Evolutionary conservation across 2,329 filamentous ascomycete species (phyloP).

Genomic region (Colletotrichum cordylinicola): DNA sequence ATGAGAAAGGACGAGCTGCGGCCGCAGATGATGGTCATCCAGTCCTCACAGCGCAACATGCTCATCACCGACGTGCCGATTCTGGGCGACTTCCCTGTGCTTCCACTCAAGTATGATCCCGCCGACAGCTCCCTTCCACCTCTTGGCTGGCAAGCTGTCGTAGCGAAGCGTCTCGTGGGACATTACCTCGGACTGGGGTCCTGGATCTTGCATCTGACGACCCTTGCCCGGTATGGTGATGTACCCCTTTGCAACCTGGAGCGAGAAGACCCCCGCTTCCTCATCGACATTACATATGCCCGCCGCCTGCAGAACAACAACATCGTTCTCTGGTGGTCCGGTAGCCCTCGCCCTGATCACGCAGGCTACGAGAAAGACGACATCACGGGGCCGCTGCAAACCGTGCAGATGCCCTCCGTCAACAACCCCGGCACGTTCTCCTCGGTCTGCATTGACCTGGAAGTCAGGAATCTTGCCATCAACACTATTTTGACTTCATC

Average conservation of each 20-base stretch:
- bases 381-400: slow-evolving; percentile 81
- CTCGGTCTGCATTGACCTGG: slow-evolving; percentile 94
- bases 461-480: slow-evolving; percentile 92
- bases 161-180: slow-evolving; percentile 83
- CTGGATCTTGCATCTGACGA: slow-evolving; percentile 88
- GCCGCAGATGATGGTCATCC: slow-evolving; percentile 85
- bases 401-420: slow-evolving; percentile 87
- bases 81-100: slow-evolving; percentile 81
- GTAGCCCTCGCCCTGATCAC: slow-evolving; percentile 86
- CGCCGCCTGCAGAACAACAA: slow-evolving; percentile 88
- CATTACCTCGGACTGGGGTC: slow-evolving; percentile 93
- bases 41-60: slow-evolving; percentile 83
- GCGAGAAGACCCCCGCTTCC: slow-evolving; percentile 88
- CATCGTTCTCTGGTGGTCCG: slow-evolving; percentile 97
- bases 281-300: slow-evolving; percentile 96
- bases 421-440: slow-evolving; percentile 95
- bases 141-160: slow-evolving; percentile 90
- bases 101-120: slow-evolving; percentile 82
- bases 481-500: slow-evolving; percentile 98
- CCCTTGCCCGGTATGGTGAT: slow-evolving; percentile 89
- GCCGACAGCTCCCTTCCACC: slow-evolving; percentile 88
- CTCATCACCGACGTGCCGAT: slow-evolving; percentile 86
- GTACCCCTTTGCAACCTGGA: slow-evolving; percentile 96
- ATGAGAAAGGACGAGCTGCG: slow-evolving; percentile 84
- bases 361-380: slow-evolving; percentile 96